A percentile compares a stretch with the other conserved stretches of the same genome.
Conservation (phyloP, 192 early-diverging fungal genomes). For the Chytriomyces sp. region DNA sequence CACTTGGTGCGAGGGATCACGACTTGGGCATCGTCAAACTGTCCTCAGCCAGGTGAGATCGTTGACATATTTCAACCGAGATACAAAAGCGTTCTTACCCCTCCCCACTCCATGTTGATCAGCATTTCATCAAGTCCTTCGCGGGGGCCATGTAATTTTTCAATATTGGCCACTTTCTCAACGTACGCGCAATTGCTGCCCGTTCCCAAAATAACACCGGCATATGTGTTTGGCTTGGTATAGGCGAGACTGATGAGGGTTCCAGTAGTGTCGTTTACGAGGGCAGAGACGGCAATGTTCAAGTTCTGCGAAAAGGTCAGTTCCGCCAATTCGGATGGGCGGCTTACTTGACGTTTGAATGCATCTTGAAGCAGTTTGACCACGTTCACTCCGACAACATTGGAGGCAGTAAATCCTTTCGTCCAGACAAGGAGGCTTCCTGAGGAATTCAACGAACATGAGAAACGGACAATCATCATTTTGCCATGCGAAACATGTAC, state of each 20-base stretch:
- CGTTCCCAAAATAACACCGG: slow-evolving; percentile 89
- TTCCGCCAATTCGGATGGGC: background rate
- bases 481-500: slow-evolving; percentile 19
- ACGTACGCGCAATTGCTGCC: slow-evolving; percentile 95
- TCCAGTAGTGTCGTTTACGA: slow-evolving; percentile 96
- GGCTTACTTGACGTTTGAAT: slow-evolving; percentile 57
- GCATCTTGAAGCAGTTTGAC: slow-evolving; percentile 84
- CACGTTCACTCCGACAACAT: slow-evolving; percentile 81
- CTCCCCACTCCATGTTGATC: slow-evolving; percentile 94
- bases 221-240: slow-evolving; percentile 73
- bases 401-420: slow-evolving; percentile 84
- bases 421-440: slow-evolving; percentile 59
- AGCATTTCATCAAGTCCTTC: slow-evolving; percentile 70
- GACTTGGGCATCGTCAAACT: slow-evolving; percentile 69
- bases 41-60: no score
- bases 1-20: slow-evolving; percentile 84
- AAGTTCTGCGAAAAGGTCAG: slow-evolving; percentile 44
- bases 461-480: background rate
- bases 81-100: slow-evolving; percentile 36
- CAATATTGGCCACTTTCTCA: slow-evolving; percentile 73
- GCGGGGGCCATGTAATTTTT: slow-evolving; percentile 65
- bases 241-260: slow-evolving; percentile 89
- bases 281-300: slow-evolving; percentile 75
- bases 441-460: slow-evolving; percentile 3
- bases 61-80: no score